Conservation (phyloP, 495 filamentous ascomycete genomes). For the Jackrogersella minutella region DNA sequence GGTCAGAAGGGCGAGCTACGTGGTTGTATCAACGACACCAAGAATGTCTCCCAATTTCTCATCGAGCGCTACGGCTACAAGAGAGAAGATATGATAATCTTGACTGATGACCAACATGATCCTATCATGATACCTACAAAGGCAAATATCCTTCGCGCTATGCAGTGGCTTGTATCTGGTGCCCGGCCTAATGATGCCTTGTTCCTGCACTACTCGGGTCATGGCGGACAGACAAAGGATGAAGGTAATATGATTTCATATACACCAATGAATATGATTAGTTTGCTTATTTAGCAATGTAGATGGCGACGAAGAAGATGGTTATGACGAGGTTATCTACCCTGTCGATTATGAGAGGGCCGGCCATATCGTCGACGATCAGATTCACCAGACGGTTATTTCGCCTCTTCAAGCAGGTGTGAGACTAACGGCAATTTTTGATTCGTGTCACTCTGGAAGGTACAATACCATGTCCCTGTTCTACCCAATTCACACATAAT, state of each 20-base stretch:
- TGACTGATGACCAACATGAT: constrained; percentile 58
- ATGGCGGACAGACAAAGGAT: constrained; percentile 58
- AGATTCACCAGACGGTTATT: constrained; percentile 93
- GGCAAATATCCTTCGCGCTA: constrained; percentile 58
- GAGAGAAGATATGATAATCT: constrained; percentile 61
- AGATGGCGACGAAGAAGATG: constrained; percentile 82
- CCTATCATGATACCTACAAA: constrained; percentile 56
- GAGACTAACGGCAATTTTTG: constrained; percentile 94
- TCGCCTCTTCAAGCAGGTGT: constrained; percentile 82
- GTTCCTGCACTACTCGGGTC: constrained; percentile 68
- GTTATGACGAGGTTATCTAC: constrained; percentile 96
- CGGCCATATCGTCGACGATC: constrained; percentile 95
- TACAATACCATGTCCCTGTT: too few relatives aligned
- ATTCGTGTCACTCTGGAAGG: constrained; percentile 98
- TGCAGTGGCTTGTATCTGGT: constrained; percentile 57
- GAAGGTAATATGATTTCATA: constrained; percentile 11
- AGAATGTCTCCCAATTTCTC: constrained; percentile 86
- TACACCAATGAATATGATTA: background rate
- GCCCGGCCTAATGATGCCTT: constrained; percentile 59
- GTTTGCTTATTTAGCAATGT: background rate
- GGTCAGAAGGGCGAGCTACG: constrained; percentile 82
- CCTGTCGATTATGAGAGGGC: constrained; percentile 89
- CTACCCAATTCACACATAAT: too few relatives aligned
- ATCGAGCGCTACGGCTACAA: constrained; percentile 75
- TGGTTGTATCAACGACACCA: constrained; percentile 95